Percentiles rank a stretch among this genome's conserved stretches.
Conservation (phyloP, 176 grass and related monocot species). For the Lolium perenne region DNA sequence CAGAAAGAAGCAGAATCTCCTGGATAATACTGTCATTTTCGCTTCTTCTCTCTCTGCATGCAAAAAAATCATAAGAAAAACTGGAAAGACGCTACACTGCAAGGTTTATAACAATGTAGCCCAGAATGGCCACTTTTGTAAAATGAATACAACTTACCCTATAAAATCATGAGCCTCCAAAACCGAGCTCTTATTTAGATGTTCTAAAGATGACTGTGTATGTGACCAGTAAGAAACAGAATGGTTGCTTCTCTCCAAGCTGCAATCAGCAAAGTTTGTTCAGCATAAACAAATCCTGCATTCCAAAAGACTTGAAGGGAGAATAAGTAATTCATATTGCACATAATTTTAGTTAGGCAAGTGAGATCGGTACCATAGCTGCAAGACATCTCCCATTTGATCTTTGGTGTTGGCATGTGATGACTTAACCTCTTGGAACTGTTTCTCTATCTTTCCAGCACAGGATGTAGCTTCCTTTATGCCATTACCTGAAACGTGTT, state of each 20-base stretch:
- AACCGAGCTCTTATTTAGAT: conserved; percentile 52
- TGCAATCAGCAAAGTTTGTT: conserved; percentile 48
- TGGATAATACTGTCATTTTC: conserved; percentile 56
- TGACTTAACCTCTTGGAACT: conserved; percentile 48
- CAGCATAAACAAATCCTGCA: conserved; percentile 36
- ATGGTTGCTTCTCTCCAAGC: conserved; percentile 53
- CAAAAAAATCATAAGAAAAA: conserved; percentile 28
- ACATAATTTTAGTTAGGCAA: conserved; percentile 26
- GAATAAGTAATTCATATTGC: conserved; percentile 42
- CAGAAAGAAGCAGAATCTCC: conserved; percentile 47
- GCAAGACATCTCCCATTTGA: conserved; percentile 54
- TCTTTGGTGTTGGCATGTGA: conserved; percentile 44
- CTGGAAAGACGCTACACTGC: conserved; percentile 21
- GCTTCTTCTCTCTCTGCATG: conserved; percentile 59
- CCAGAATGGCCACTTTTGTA: conserved; percentile 2
- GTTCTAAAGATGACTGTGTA: conserved; percentile 55
- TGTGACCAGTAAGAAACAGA: conserved; percentile 67
- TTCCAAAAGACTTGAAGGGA: conserved; percentile 27
- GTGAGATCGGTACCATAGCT: conserved; percentile 58
- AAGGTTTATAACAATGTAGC: not conserved
- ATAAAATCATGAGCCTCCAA: conserved; percentile 54
- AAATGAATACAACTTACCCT: conserved; percentile 56
- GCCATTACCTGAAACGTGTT: conserved; percentile 54
- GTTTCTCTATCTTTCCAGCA: conserved; percentile 49
- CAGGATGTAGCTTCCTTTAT: conserved; percentile 46